Conservation (phyloP, 2,329 filamentous ascomycete genomes). For the Aspergillus carbonarius region DNA sequence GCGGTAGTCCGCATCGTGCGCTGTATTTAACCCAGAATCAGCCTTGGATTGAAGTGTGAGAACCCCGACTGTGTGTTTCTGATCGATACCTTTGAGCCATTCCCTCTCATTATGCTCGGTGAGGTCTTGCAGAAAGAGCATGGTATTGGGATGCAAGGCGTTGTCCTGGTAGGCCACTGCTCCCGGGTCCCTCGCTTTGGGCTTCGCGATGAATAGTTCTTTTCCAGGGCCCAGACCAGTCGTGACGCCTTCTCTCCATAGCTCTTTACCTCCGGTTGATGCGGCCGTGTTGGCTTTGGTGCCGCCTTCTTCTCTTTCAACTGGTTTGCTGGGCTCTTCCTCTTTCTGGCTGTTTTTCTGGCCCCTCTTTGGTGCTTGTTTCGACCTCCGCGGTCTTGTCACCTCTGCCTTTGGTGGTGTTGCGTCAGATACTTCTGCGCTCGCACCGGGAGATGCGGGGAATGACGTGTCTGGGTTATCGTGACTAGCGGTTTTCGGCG, state of each 20-base stretch:
- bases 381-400: not conserved
- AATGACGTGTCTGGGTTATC: constrained; percentile 11
- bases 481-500: constrained; percentile 16
- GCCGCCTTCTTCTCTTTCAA: not conserved
- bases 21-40: constrained; percentile 45
- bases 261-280: constrained; percentile 44
- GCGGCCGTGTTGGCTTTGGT: constrained; percentile 59
- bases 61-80: not conserved
- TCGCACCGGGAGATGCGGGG: constrained; percentile 8
- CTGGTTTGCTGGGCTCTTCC: not conserved
- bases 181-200: constrained; percentile 61
- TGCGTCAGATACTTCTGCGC: constrained; percentile 5
- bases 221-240: constrained; percentile 58
- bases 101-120: constrained; percentile 61
- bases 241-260: constrained; percentile 59
- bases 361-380: not conserved
- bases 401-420: not conserved
- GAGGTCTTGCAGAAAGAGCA: constrained; percentile 60
- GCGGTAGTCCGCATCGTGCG: constrained; percentile 76
- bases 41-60: not conserved
- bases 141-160: constrained; percentile 63
- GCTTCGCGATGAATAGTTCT: constrained; percentile 62
- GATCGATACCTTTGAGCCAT: constrained; percentile 60
- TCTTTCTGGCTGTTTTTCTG: not conserved
- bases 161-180: constrained; percentile 57